Evolutionary conservation across 2,329 filamentous ascomycete species (phyloP).

Genomic region (Trichophyton schoenleinii): DNA sequence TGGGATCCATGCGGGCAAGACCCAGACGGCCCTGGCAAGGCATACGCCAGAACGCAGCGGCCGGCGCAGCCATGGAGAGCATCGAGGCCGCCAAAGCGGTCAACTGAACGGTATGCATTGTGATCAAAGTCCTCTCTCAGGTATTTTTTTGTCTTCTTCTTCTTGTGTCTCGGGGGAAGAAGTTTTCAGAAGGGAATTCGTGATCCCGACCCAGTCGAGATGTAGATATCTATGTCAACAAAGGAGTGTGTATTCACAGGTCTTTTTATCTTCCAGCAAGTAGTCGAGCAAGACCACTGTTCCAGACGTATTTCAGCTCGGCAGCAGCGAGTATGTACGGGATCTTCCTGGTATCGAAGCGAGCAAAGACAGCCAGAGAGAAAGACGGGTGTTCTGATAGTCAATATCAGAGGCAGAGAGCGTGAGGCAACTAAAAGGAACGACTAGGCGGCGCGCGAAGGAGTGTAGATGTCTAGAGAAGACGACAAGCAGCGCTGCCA

Average conservation of each 20-base stretch:
- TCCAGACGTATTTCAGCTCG: not conserved
- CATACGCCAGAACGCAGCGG: slow-evolving; percentile 76
- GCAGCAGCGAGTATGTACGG: not conserved
- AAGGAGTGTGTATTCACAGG: not conserved
- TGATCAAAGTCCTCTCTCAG: not conserved
- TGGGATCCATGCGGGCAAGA: slow-evolving; percentile 62
- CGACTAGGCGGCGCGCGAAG: slow-evolving; percentile 3
- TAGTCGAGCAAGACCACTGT: not conserved
- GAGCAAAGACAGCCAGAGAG: slow-evolving; percentile 1
- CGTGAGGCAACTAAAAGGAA: slow-evolving; percentile 3
- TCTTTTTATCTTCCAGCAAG: not conserved
- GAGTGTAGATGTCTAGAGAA: not conserved
- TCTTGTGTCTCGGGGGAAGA: not conserved
- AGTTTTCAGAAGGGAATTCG: not conserved
- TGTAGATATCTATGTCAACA: not conserved
- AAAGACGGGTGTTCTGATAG: not conserved
- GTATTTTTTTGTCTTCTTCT: not conserved
- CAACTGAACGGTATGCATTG: slow-evolving; percentile 5
- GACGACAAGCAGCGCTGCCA: not conserved
- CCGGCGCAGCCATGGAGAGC: slow-evolving; percentile 16
- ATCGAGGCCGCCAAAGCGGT: slow-evolving; percentile 8
- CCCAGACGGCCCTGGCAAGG: slow-evolving; percentile 62
- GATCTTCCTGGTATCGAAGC: not conserved
- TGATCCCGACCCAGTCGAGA: slow-evolving; percentile 6
- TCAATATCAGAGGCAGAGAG: slow-evolving; percentile 1